Base-by-base conservation (phyloP, 2,329 filamentous ascomycete genomes). In the Mycocentrospora acerina region DNA sequence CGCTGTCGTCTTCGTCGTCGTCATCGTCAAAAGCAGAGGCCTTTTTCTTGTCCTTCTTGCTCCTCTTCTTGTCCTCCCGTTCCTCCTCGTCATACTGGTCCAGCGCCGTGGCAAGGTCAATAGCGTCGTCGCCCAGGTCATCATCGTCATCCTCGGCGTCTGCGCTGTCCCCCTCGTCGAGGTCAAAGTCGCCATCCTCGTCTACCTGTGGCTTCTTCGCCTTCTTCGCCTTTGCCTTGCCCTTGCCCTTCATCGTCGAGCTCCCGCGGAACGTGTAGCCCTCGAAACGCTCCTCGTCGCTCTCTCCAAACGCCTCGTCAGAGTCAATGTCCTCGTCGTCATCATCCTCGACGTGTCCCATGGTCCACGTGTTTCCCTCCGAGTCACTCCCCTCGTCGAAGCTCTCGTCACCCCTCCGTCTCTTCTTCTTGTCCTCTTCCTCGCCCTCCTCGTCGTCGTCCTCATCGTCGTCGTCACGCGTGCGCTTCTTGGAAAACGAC, bases 251-350 rank as follows among this genome's bases (percentile, higher is more conserved):
- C 62, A 33, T 62, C 33, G 67, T 69, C 16, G 75, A 75, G 50
- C 77, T 80, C 22, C 82, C 82, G 24, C 81, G 74, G 57, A 86
- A 86, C 4, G 78, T 80, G 56, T 85, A 94, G 9, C 82, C 87
- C 48, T 89, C 82, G 51, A 95, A 94, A 47, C 78, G 79, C 62
- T 95, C 90, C 58, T 93, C 84, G 58, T 95, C 90, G 56, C 88
- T 93, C 50, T 88, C 84, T 3, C 89, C 88, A 74, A 95, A 89
- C 2, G 91, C 90, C 57, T 94, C 88, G 61, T 87, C 83, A 51
- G 80, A 85, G 60, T 87, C 83, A 39, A 88, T 71, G 46, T 85
- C 82, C 37, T 79, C 82, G 55, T 87, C 84, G 46, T 85, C 77
- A 36, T 85, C 82, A 29, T 78, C 80, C 32, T 78, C 79, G 15